Conservation (phyloP, 2,329 filamentous ascomycete species). For the Aspergillus fructus region DNA sequence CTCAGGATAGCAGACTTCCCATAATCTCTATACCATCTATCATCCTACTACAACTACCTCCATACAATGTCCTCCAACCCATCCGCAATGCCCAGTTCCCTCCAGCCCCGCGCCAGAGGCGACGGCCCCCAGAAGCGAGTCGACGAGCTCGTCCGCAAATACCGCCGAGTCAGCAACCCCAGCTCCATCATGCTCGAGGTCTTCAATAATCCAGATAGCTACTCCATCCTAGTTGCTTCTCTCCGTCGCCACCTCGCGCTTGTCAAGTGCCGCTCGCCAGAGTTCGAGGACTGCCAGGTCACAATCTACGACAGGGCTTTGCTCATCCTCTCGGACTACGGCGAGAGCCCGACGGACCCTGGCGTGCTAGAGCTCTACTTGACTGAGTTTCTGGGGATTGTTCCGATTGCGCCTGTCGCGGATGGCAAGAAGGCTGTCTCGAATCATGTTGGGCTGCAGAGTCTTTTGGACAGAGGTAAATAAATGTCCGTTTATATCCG, state of each 20-base stretch:
- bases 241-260: slow-evolving; percentile 36
- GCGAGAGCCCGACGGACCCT: slow-evolving; percentile 27
- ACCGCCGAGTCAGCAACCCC: slow-evolving; percentile 25
- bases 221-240: slow-evolving; percentile 30
- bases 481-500: background rate
- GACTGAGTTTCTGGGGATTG: slow-evolving; percentile 38
- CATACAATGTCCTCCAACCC: background rate
- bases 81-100: background rate
- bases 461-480: slow-evolving; percentile 25
- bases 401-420: slow-evolving; percentile 14
- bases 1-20: background rate
- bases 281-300: slow-evolving; percentile 35
- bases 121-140: slow-evolving; percentile 14
- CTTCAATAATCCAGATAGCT: slow-evolving; percentile 23
- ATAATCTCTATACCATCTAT: background rate
- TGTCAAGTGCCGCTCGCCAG: slow-evolving; percentile 36
- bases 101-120: background rate
- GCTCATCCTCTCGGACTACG: slow-evolving; percentile 34
- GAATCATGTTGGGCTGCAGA: slow-evolving; percentile 28
- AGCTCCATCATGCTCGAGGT: slow-evolving; percentile 31
- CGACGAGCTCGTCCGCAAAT: slow-evolving; percentile 28
- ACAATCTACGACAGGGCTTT: slow-evolving; percentile 44
- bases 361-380: slow-evolving; percentile 40
- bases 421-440: slow-evolving; percentile 26
- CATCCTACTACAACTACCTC: background rate